phyloP scores from a whole-genome alignment of 2,329 filamentous ascomycete species.

The Colletotrichum melonis region DNA sequence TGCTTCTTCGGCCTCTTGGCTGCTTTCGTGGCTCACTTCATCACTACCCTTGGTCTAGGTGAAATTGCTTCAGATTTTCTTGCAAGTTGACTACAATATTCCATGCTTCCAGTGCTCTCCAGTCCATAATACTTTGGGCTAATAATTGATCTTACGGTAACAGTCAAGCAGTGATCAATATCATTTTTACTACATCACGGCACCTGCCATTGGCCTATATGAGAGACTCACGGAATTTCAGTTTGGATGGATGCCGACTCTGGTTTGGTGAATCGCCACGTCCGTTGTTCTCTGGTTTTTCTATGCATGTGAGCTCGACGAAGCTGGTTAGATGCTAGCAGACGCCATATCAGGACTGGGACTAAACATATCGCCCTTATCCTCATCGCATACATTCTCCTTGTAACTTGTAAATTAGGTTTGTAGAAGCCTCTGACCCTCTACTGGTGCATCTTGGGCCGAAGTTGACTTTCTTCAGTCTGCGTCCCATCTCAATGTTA shows the following conservation, averaged over 20 bases:
- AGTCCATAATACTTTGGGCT: not conserved
- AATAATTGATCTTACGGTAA: not conserved
- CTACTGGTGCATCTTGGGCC: not conserved
- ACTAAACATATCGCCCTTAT: not conserved
- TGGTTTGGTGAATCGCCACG: not conserved
- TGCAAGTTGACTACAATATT: not conserved
- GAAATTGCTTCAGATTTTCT: not conserved
- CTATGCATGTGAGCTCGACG: not conserved
- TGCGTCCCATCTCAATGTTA: slow-evolving; percentile 44
- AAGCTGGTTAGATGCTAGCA: not conserved
- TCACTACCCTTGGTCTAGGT: not conserved
- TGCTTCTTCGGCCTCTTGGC: not conserved
- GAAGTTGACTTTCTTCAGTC: slow-evolving; percentile 19
- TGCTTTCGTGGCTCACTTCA: not conserved
- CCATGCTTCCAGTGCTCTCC: not conserved
- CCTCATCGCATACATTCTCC: not conserved
- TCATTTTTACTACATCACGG: not conserved
- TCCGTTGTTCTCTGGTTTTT: not conserved
- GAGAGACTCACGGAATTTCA: not conserved
- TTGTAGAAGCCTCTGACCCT: not conserved
- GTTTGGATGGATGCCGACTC: not conserved
- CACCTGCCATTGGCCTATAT: not conserved
- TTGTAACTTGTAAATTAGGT: slow-evolving; percentile 34
- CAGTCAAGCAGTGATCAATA: not conserved
- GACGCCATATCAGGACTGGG: not conserved